These are phyloP conservation scores for Jacaranda mimosifolia DNA, from an alignment of 257 asterid species.

Conservation along the genomic window DNA sequence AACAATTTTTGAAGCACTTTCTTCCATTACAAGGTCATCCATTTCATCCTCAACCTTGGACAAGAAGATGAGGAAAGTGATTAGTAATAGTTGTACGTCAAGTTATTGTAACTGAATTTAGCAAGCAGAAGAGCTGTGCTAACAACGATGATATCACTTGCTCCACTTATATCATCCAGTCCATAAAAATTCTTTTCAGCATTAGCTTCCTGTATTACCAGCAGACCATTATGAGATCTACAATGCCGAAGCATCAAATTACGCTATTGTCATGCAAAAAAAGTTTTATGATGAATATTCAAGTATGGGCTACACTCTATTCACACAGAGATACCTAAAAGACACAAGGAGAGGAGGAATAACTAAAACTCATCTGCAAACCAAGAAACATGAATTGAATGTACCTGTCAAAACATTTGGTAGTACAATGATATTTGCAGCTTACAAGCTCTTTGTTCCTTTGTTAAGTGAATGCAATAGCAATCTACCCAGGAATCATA, in stretches of 20 bases:
- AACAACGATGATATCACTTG: too few relatives aligned
- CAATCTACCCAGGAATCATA: constrained; percentile 53
- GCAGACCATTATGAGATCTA: constrained; percentile 34
- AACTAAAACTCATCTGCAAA: constrained; percentile 25
- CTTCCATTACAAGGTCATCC: constrained; percentile 99
- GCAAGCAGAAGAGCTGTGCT: constrained; percentile 40
- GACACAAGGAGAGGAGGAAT: not conserved
- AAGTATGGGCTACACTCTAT: not conserved
- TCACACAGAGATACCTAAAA: constrained; percentile 3
- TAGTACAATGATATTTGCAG: constrained; percentile 83
- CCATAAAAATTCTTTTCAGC: constrained; percentile 89
- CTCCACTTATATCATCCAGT: constrained; percentile 87
- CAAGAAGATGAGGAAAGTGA: constrained; percentile 25
- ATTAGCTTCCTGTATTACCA: constrained; percentile 71
- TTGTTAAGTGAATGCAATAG: constrained; percentile 83
- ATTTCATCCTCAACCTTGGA: constrained; percentile 97
- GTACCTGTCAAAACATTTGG: constrained; percentile 78
- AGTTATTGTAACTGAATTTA: constrained; percentile 32
- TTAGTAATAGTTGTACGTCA: constrained; percentile 26
- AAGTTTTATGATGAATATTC: not conserved
- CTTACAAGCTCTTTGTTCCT: constrained; percentile 73
- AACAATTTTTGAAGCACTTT: constrained; percentile 89
- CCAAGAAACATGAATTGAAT: not conserved
- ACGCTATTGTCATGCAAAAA: constrained; percentile 1
- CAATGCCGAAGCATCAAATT: constrained; percentile 24